Evolutionary conservation across 805 yeast genomes (phyloP), one percentile per base, ranked within the genome.

Genomic region (Barnettozyma pratensis): DNA sequence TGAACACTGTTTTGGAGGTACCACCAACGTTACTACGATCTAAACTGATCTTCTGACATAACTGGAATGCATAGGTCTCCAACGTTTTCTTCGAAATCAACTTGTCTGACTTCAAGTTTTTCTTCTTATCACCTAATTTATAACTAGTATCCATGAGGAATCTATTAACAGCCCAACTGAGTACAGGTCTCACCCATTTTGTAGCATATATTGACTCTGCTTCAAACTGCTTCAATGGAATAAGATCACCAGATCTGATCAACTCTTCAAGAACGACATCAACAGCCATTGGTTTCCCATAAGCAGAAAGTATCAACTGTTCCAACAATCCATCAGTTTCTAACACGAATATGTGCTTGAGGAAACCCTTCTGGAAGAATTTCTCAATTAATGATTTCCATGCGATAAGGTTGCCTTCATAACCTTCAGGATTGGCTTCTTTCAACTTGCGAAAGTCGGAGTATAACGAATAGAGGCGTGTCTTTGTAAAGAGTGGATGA

Each of bases 371-470:
- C 6, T 50, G 40, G 43, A 61, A 53, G 41, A 58, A 38, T 32
- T 50, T 47, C 7, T 49, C 50, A 3, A 71, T 45, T 37, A 61
- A 62, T 1, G 64, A 55, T 39, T 57, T 62, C 75, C 75, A 71
- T 6, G 70, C 66, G 26, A 58, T 55, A 39, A 70, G 52, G 47
- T 71, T 71, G 7, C 74, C 75, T 36, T 59, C 63, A 40, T 64
- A 71, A 1, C 75, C 75, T n/a, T 71, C 75, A 9, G 65, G 65
- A 50, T 71, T 71, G 25, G 65, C 53, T 19, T 69, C 69, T 39
- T 64, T 57, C 35, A 70, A 54, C 37, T 59, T 60, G 41, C 68
- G 59, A 50, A 70, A 70, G 51, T 70, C 74, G 4, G 68, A 67
- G 51, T 70, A 71, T 1, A 71, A 59, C 5, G 75, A 71, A 39